These are phyloP conservation scores for Skeletonema marinoi DNA, from an alignment of 108 stramenopile genomes.

Conservation along the genomic window DNA sequence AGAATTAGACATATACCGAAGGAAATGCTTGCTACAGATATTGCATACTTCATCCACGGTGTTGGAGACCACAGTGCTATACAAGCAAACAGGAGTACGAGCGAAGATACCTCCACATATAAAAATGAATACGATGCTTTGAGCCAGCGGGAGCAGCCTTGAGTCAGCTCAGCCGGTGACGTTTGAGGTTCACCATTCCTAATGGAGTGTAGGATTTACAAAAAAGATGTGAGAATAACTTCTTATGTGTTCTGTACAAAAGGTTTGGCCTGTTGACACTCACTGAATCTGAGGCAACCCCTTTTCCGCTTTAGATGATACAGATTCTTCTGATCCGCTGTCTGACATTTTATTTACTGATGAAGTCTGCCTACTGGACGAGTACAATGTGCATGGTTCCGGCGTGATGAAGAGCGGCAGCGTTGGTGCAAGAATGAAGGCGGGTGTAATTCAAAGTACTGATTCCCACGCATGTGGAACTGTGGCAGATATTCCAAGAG, in stretches of 20 bases:
- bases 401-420: too few species aligned
- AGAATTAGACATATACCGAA: conserved; percentile 36
- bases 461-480: too few species aligned
- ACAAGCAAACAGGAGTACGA: conserved; percentile 28
- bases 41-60: conserved; percentile 19
- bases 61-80: conserved; percentile 20
- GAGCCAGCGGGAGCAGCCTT: conserved; percentile 31
- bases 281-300: conserved; percentile 1
- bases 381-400: too few species aligned
- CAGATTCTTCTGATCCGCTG: background rate
- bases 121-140: conserved; percentile 28
- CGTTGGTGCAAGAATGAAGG: too few species aligned
- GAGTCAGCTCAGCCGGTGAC: conserved; percentile 36
- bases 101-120: conserved; percentile 32
- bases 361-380: too few species aligned
- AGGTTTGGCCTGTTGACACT: background rate
- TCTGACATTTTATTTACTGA: background rate
- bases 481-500: too few species aligned
- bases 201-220: background rate
- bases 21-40: conserved; percentile 27
- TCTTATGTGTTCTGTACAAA: background rate
- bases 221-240: background rate
- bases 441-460: too few species aligned
- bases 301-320: background rate
- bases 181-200: conserved; percentile 31